Conservation (phyloP, 768 basidiomycete species). For the Boletus tomentosulus region DNA sequence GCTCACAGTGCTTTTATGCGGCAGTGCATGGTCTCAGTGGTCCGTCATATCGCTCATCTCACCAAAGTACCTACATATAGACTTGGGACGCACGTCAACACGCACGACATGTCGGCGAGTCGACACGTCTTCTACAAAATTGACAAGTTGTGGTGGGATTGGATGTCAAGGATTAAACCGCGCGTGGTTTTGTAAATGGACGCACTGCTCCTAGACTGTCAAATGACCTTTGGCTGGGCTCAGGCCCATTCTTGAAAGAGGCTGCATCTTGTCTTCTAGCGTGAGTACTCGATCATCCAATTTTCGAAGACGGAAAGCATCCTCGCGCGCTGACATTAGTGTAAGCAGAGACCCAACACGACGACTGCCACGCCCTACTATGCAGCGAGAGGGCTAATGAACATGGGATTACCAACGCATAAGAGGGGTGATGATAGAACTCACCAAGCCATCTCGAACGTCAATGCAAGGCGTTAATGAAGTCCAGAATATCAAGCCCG, state of each 20-base stretch:
- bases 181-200: background rate
- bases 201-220: conserved; percentile 62
- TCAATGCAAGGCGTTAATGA: too few relatives aligned
- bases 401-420: background rate
- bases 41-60: conserved; percentile 55
- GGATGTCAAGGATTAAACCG: conserved; percentile 12
- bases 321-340: conserved; percentile 61
- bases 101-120: conserved; percentile 72
- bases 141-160: conserved; percentile 34
- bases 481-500: too few relatives aligned
- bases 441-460: conserved; percentile 60
- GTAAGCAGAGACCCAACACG: background rate
- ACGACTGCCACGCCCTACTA: conserved; percentile 40
- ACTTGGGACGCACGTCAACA: conserved; percentile 33
- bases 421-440: conserved; percentile 13
- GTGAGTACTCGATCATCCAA: conserved; percentile 44
- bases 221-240: conserved; percentile 62
- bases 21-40: background rate
- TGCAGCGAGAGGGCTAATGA: conserved; percentile 68
- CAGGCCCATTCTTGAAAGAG: conserved; percentile 44
- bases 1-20: too few relatives aligned
- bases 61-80: conserved; percentile 79
- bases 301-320: conserved; percentile 51
- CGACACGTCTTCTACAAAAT: conserved; percentile 54
- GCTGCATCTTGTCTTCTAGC: conserved; percentile 42